Base-by-base conservation (phyloP, 148 eudicot species). In the Suaeda aralocaspica region DNA sequence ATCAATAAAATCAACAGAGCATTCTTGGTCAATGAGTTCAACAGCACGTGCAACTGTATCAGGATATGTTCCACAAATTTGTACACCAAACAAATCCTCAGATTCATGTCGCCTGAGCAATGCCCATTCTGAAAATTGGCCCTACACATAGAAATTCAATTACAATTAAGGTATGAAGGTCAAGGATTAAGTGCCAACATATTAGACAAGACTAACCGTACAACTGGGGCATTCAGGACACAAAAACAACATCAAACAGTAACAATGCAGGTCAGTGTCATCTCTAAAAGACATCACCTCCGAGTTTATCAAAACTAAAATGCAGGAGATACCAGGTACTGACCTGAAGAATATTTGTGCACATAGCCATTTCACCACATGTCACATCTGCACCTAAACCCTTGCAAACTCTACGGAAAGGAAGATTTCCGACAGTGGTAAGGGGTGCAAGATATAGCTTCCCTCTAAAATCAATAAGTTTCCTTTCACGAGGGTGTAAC, bases 291-390 rank as follows among this genome's bases (percentile, higher is more conserved):
- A 19, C 21, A 64, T 8, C 11, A 51, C 11, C 74, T 44, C 13
- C 5, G 30, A 4, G 1, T 14, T 34, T 26, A 21, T 13, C 36
- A 19, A 46, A 71, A 59, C 5, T 11, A 1, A 26, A 42, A 28
- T 25, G 53, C 58, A 66, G 41, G 48, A 16, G 24, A 66, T 13
- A 63, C 56, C 66, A 76, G 30, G 33, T 25, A 78, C 76, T 21
- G 52, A 91, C 99, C 99, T 94, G 97, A 78, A 95, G 85, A 58
- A 95, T 93, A 85, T 89, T 95, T 72, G 96, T 89, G 84, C 99
- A 95, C 99, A 95, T 95, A 46, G 99, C 99, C 99, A 95, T 95
- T 82, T 95, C 99, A 74, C 99, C 97, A 74, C 99, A 95, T 31
- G 99, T 95, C 39, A 95, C 83, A 80, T 95, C 99, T 68, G 92